Base-by-base conservation (phyloP, 2,329 filamentous ascomycete genomes). In the Pseudogymnoascus sp. region DNA sequence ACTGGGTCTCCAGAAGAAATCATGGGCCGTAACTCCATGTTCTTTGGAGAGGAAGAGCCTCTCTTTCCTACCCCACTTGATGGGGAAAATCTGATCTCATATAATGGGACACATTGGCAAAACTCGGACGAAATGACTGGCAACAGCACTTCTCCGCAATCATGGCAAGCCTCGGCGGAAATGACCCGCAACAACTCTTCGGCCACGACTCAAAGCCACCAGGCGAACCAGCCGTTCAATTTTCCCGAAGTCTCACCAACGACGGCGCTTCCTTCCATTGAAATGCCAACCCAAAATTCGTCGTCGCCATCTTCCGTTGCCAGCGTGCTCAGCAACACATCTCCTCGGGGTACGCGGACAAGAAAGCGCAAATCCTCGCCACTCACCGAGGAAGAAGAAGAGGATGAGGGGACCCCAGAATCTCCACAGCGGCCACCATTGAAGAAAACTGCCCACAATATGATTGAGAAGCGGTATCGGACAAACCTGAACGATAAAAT, bases 401-500 rank as follows among this genome's bases (percentile, higher is more conserved):
- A 61, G 3, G 59, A 43, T 11, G 19, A 11, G 3, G 38, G 8
- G 16, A 35, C 59, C 6, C 59, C 59, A 11, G 50, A 56, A 10
- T 12, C 28, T 2, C 41, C 37, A 4, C 63, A 61, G 4, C 64
- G 72, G 68, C 78, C 76, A 46, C 81, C 81, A 0, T 76, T 81
- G 16, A 92, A 91, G 78, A 93, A 92, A 78, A 89, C 89, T 33
- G 88, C 89, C 7, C 90, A 93, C 77, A 93, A 92, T 76, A 89
- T 93, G 76, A 91, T 93, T 67, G 90, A 93, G 76, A 93, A 93
- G 78, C 81, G 90, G 63, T 93, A 93, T 75, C 86, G 90, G 68
- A 91, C 88, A 61, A 93, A 93, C 71, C 79, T 93, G 64, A 93
- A 93, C 72, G 89, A 92, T 72, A 93, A 92, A 76, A 93, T 93